Conservation (phyloP, 176 grass and related monocot species). For the Aechmea fasciata region DNA sequence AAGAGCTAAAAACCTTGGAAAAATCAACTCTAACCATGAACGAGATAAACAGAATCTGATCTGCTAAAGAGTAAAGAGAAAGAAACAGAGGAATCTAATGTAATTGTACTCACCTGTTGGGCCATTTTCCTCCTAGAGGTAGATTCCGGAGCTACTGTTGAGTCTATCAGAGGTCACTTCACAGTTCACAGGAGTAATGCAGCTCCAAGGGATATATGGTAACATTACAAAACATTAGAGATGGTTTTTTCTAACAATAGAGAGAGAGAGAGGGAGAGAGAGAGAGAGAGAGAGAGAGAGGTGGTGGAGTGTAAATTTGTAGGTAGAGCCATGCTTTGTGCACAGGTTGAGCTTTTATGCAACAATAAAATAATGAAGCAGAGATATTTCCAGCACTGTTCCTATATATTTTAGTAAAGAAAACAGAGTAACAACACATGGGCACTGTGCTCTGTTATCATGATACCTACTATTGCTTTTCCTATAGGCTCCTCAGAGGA, state of each 20-base stretch:
- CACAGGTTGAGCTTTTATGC: too few species aligned
- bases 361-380: too few species aligned
- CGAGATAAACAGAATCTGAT: background rate
- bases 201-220: background rate
- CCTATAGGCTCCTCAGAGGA: too few species aligned
- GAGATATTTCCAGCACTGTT: too few species aligned
- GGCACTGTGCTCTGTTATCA: too few species aligned
- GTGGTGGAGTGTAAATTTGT: too few species aligned
- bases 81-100: background rate
- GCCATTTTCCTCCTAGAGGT: constrained; percentile 3
- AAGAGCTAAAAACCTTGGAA: background rate
- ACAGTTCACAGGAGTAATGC: background rate
- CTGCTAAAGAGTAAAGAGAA: background rate
- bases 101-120: background rate
- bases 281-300: too few species aligned
- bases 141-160: background rate
- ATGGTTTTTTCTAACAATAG: background rate
- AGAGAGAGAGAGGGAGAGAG: too few species aligned
- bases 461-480: too few species aligned
- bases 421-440: too few species aligned
- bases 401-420: too few species aligned
- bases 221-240: background rate
- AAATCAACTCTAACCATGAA: background rate
- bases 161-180: background rate
- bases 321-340: too few species aligned